A percentile compares a stretch with the other conserved stretches of the same genome.
Evolutionary conservation across 768 basidiomycete genomes (phyloP).

Genomic region (Erythrobasidium yunnanense): DNA sequence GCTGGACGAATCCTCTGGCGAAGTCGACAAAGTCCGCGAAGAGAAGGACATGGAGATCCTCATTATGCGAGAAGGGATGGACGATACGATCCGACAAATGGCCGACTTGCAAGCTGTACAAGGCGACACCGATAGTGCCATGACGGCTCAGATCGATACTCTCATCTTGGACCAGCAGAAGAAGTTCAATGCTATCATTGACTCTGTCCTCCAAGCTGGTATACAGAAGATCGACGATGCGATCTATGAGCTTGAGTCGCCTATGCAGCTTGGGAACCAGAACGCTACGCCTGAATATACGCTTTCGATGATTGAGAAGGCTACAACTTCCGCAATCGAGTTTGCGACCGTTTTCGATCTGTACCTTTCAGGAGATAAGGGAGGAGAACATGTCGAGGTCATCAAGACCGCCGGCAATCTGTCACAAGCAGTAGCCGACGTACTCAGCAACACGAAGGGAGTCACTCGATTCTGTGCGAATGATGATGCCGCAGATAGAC

Average conservation of each 20-base stretch:
- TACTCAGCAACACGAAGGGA: conserved; percentile 86
- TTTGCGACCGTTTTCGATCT: conserved; percentile 91
- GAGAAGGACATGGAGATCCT: conserved; percentile 96
- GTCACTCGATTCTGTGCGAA: conserved; percentile 82
- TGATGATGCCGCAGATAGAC: conserved; percentile 83
- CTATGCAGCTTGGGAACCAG: conserved; percentile 81
- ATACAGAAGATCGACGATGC: conserved; percentile 94
- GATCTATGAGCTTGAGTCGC: conserved; percentile 94
- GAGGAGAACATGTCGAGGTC: conserved; percentile 92
- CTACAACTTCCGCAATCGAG: conserved; percentile 83
- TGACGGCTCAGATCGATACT: conserved; percentile 92
- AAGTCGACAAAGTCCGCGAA: conserved; percentile 70
- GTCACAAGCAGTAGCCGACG: conserved; percentile 83
- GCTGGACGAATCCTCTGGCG: conserved; percentile 60
- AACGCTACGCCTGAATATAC: conserved; percentile 99
- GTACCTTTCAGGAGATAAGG: conserved; percentile 65
- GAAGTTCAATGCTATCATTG: conserved; percentile 95
- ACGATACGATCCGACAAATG: conserved; percentile 74
- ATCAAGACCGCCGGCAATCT: conserved; percentile 96
- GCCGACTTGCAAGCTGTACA: conserved; percentile 75
- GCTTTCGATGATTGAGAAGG: conserved; percentile 95
- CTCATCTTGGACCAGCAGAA: conserved; percentile 93
- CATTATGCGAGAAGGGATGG: conserved; percentile 92
- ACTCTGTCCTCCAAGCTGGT: conserved; percentile 92
- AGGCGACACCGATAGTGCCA: conserved; percentile 74